A percentile compares a stretch with the other conserved stretches of the same genome.
Evolutionary conservation across 2,329 filamentous ascomycete species (phyloP).

Genomic region (Penicillium psychrosexuale): DNA sequence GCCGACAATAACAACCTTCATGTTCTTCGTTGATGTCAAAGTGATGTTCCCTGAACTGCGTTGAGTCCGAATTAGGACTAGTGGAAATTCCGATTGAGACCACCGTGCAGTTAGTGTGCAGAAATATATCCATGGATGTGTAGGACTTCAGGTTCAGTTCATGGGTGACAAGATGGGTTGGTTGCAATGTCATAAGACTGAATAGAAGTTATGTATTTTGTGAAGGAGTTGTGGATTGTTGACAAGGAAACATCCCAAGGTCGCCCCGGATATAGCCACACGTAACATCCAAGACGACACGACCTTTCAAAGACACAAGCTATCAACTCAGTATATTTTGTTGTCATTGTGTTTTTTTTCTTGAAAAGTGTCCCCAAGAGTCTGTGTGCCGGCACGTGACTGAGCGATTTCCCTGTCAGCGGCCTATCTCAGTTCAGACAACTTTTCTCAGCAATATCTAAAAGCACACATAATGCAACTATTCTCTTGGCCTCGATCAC

Average conservation of each 20-base stretch:
- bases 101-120: not conserved
- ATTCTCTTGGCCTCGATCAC: conserved; percentile 31
- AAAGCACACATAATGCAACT: not conserved
- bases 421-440: not conserved
- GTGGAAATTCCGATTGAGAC: not conserved
- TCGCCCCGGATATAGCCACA: not conserved
- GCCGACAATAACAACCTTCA: conserved; percentile 63
- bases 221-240: not conserved
- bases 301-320: not conserved
- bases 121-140: not conserved
- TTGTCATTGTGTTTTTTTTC: not conserved
- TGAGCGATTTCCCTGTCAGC: not conserved
- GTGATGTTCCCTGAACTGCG: not conserved
- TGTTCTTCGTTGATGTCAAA: not conserved
- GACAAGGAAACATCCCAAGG: not conserved
- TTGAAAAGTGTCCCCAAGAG: not conserved
- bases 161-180: too few species aligned
- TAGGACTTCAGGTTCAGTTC: not conserved
- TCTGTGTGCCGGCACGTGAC: not conserved
- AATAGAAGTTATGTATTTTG: not conserved
- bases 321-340: not conserved
- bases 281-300: not conserved
- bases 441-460: not conserved
- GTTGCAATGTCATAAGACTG: too few species aligned
- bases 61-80: not conserved